Percentiles rank a stretch among this genome's conserved stretches.
Conservation (phyloP, 257 asterid genomes). For the Solanum bulbocastanum region DNA sequence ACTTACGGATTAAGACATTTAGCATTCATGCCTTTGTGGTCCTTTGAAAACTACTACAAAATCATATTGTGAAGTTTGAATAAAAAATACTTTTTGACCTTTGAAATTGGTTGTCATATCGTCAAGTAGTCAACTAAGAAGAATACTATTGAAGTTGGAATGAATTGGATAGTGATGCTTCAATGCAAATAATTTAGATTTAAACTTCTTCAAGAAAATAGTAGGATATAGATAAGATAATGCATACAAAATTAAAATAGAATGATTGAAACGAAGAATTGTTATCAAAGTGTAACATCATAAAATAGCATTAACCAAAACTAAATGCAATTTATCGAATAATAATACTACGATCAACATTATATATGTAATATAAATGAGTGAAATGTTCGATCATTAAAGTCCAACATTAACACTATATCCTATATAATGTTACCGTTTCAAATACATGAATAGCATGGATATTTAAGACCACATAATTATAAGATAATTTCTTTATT, state of each 20-base stretch:
- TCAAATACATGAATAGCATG: background rate
- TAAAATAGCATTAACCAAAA: background rate
- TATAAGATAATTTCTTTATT: background rate
- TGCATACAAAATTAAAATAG: background rate
- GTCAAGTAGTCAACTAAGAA: background rate
- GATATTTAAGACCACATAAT: background rate
- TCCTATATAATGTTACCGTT: background rate
- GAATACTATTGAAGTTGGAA: background rate
- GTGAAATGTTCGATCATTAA: background rate
- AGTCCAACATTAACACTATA: background rate
- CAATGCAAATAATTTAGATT: background rate
- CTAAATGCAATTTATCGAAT: background rate
- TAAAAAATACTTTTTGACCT: background rate
- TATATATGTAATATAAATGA: background rate
- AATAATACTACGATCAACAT: background rate
- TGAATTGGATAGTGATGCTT: background rate
- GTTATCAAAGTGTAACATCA: background rate
- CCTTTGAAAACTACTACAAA: slow-evolving; percentile 25
- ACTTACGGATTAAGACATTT: background rate
- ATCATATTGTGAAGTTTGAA: background rate
- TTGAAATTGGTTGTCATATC: background rate
- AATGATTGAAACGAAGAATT: background rate
- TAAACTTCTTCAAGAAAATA: background rate
- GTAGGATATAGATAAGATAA: background rate
- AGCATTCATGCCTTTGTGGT: background rate